Percentiles rank a stretch among this genome's conserved stretches.
Evolutionary conservation across 495 filamentous ascomycete genomes (phyloP).

Genomic region (Lindgomyces ingoldianus): DNA sequence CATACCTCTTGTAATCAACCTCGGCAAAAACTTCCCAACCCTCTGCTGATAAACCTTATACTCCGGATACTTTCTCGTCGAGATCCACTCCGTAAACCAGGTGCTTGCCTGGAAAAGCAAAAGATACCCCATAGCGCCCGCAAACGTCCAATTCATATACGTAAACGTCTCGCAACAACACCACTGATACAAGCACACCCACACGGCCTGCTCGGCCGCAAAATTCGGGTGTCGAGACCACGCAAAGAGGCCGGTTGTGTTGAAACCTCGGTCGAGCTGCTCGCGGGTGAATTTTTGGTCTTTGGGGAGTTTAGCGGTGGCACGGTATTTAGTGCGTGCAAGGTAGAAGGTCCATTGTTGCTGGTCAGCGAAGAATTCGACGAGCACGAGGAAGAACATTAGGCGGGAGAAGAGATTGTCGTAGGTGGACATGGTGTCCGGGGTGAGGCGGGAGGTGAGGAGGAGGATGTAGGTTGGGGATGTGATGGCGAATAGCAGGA

Average conservation of each 20-base stretch:
- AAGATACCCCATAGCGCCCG: conserved; percentile 70
- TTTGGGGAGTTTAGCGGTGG: conserved; percentile 66
- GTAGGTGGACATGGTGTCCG: conserved; percentile 48
- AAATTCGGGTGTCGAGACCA: conserved; percentile 93
- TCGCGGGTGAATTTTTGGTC: conserved; percentile 56
- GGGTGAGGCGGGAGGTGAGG: conserved; percentile 52
- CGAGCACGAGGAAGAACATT: conserved; percentile 68
- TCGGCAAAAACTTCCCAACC: conserved; percentile 82
- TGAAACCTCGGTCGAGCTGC: conserved; percentile 90
- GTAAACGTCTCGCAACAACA: conserved; percentile 68
- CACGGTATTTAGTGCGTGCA: conserved; percentile 74
- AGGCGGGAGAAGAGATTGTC: conserved; percentile 70
- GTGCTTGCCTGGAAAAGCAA: conserved; percentile 87
- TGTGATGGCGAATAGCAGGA: conserved; percentile 70
- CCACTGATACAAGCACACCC: conserved; percentile 87
- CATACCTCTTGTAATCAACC: conserved; percentile 23
- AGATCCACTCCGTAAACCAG: conserved; percentile 81
- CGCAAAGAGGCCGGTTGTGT: conserved; percentile 80
- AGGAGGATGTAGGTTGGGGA: conserved; percentile 83
- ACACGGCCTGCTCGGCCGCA: conserved; percentile 86
- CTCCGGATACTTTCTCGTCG: conserved; percentile 78
- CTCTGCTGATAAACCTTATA: conserved; percentile 81
- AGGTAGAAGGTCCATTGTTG: conserved; percentile 91
- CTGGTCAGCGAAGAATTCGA: conserved; percentile 82
- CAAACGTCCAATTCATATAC: conserved; percentile 73